Evolutionary conservation across 2,329 filamentous ascomycete species (phyloP).

Genomic region (Stagonosporopsis vannaccii): DNA sequence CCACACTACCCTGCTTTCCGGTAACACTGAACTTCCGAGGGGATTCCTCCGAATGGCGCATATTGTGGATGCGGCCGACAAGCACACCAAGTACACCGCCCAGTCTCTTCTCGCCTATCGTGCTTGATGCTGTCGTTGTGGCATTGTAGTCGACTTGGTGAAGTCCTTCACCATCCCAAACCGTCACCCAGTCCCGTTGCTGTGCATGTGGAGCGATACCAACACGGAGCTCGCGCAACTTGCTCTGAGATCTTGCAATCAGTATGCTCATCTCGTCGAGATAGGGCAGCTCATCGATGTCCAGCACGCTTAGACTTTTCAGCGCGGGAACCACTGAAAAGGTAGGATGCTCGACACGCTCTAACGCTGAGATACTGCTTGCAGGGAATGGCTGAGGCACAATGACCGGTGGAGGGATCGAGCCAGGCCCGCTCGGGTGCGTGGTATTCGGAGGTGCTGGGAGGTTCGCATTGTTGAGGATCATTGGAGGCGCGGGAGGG

Average conservation of each 20-base stretch:
- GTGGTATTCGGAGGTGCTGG: conserved; percentile 49
- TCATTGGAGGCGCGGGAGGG: conserved; percentile 49
- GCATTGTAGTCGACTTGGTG: conserved; percentile 69
- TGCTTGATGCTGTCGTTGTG: conserved; percentile 58
- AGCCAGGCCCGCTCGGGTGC: conserved; percentile 45
- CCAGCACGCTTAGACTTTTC: conserved; percentile 76
- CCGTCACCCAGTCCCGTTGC: conserved; percentile 63
- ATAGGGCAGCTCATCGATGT: conserved; percentile 84
- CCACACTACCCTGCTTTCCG: conserved; percentile 24
- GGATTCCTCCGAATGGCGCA: conserved; percentile 50
- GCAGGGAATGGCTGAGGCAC: conserved; percentile 40
- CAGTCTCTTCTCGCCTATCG: conserved; percentile 67
- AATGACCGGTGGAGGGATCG: conserved; percentile 42
- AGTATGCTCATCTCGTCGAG: conserved; percentile 82
- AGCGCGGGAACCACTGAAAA: conserved; percentile 79
- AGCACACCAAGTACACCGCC: conserved; percentile 74
- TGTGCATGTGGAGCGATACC: conserved; percentile 69
- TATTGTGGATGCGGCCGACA: conserved; percentile 71
- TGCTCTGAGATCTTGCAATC: conserved; percentile 72
- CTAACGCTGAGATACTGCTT: conserved; percentile 43
- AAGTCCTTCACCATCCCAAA: conserved; percentile 69
- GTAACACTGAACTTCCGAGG: conserved; percentile 3
- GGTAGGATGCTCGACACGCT: conserved; percentile 77
- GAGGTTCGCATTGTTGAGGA: conserved; percentile 45
- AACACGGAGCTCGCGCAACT: conserved; percentile 74